phyloP scores from a whole-genome alignment of 129 eudicot species.

The Pseudognaphalium luteoalbum region DNA sequence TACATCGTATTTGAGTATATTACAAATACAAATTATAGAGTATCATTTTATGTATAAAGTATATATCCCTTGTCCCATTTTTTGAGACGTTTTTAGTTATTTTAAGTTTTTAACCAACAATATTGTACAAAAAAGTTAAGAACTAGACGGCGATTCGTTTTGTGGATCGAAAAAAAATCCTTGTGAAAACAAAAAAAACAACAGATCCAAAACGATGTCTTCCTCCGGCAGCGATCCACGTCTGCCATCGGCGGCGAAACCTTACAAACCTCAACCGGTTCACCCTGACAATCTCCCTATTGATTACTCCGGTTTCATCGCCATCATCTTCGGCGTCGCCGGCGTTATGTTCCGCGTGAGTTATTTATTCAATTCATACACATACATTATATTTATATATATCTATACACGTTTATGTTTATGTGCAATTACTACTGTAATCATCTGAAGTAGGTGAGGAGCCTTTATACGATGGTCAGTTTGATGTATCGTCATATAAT shows the following conservation, averaged over 20 bases:
- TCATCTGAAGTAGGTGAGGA: neutral
- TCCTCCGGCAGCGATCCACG: slow-evolving; percentile 83
- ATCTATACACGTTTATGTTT: neutral
- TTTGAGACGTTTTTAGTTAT: too few relatives aligned
- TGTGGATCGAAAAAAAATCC: neutral
- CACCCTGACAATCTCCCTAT: slow-evolving; percentile 73
- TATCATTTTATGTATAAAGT: too few relatives aligned
- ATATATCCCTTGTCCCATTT: too few relatives aligned
- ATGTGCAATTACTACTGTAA: neutral
- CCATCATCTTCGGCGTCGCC: slow-evolving; percentile 78
- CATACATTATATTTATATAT: neutral
- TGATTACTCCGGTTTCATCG: slow-evolving; percentile 93
- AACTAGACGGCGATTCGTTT: neutral
- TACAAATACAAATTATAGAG: too few relatives aligned
- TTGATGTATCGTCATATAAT: slow-evolving; percentile 3
- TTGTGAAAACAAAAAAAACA: neutral
- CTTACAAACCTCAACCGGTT: slow-evolving; percentile 51
- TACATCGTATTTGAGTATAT: too few relatives aligned
- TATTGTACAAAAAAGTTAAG: too few relatives aligned
- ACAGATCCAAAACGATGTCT: slow-evolving; percentile 46
- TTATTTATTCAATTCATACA: neutral
- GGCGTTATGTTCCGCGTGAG: slow-evolving; percentile 89
- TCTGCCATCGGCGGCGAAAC: slow-evolving; percentile 78
- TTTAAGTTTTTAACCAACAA: too few relatives aligned
- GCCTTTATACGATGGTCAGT: neutral